Conservation (phyloP, 306 rosid genomes). For the Senna siamea region DNA sequence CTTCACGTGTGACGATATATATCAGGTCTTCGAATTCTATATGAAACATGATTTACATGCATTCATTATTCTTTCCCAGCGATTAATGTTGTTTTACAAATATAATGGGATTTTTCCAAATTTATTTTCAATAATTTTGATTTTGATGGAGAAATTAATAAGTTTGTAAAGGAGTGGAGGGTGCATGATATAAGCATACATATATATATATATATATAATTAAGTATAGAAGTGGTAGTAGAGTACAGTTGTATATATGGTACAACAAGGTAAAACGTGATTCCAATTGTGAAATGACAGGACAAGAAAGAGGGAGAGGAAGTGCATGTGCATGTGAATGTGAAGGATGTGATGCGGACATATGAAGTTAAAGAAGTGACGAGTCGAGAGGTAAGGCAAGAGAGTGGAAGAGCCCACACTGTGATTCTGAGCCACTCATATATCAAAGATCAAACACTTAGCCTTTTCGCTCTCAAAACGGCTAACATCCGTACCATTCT, state of each 20-base stretch:
- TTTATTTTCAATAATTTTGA: too few relatives aligned
- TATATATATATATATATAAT: too few relatives aligned
- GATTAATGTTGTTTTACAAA: neutral
- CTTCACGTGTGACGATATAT: too few relatives aligned
- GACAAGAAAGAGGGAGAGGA: slow-evolving; percentile 19
- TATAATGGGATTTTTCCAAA: too few relatives aligned
- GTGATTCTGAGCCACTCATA: neutral
- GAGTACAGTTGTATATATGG: neutral
- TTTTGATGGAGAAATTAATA: too few relatives aligned
- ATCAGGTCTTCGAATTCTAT: neutral
- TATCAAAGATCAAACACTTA: neutral
- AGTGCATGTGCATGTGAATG: slow-evolving; percentile 46
- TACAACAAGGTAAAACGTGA: neutral
- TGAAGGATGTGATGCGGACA: slow-evolving; percentile 41
- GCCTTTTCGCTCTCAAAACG: slow-evolving; percentile 39
- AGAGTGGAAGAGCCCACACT: neutral
- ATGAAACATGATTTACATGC: neutral
- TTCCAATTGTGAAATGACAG: slow-evolving; percentile 45
- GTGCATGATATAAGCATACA: too few relatives aligned
- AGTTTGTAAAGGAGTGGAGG: too few relatives aligned
- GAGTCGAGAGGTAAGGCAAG: slow-evolving; percentile 2
- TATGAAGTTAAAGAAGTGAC: slow-evolving; percentile 48
- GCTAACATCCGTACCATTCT: slow-evolving; percentile 39
- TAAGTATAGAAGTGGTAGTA: neutral
- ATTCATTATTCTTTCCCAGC: neutral